Conservation (phyloP, 441 rosid species). For the Aquilaria agallochum region DNA sequence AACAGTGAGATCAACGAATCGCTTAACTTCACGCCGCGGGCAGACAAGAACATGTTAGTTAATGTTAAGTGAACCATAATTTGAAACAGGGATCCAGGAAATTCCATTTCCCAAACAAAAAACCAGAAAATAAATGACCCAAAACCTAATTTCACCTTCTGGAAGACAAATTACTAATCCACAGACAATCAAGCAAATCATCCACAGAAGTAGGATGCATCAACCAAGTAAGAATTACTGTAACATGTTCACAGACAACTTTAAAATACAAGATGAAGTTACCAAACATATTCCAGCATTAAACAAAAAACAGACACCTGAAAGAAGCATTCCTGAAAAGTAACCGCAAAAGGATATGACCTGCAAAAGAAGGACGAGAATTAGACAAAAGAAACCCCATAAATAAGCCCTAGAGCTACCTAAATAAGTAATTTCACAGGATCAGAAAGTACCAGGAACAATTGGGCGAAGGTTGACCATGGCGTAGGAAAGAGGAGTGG, state of each 20-base stretch:
- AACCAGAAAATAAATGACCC: neutral
- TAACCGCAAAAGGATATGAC: slow-evolving; percentile 38
- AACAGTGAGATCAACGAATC: slow-evolving; percentile 76
- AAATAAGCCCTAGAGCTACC: neutral
- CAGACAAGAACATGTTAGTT: slow-evolving; percentile 79
- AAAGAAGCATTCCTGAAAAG: neutral
- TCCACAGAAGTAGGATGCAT: too few species aligned
- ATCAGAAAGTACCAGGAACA: slow-evolving; percentile 27
- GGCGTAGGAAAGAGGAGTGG: slow-evolving; percentile 30
- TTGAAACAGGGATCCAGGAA: neutral
- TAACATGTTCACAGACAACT: too few species aligned
- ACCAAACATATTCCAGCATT: neutral
- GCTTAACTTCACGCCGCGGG: slow-evolving; percentile 81
- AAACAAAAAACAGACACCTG: neutral
- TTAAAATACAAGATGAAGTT: too few species aligned
- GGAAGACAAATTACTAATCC: too few species aligned
- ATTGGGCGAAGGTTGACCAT: slow-evolving; percentile 38
- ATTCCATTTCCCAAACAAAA: neutral
- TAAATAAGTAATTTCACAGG: neutral
- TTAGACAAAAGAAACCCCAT: neutral
- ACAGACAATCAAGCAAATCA: too few species aligned
- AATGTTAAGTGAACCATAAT: slow-evolving; percentile 47
- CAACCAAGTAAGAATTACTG: too few species aligned
- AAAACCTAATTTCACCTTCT: neutral
- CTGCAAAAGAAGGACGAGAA: slow-evolving; percentile 24